A percentile compares a stretch with the other conserved stretches of the same genome.
phyloP scores from a whole-genome alignment of 176 grass and related monocot species.

The Areca catechu region DNA sequence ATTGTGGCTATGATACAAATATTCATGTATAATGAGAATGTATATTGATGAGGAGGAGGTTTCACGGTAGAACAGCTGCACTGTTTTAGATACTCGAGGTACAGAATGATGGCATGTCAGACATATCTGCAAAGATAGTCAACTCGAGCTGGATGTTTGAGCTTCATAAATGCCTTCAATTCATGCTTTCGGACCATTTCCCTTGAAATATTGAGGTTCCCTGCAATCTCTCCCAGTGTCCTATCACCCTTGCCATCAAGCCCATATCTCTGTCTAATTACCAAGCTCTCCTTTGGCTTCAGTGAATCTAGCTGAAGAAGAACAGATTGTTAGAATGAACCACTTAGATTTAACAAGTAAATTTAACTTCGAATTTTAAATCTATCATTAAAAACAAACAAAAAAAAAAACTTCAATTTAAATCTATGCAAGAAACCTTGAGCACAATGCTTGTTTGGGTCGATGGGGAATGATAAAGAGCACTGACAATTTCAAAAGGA shows the following conservation, averaged over 20 bases:
- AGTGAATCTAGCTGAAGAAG: constrained; percentile 70
- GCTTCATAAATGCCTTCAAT: constrained; percentile 94
- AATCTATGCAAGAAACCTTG: too few species aligned
- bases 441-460: too few species aligned
- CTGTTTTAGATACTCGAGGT: not conserved
- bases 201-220: constrained; percentile 75
- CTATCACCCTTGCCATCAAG: constrained; percentile 69
- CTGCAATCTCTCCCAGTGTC: constrained; percentile 66
- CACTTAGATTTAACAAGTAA: not conserved
- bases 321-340: not conserved
- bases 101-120: constrained; percentile 17
- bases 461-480: too few species aligned
- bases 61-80: too few species aligned
- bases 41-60: too few species aligned
- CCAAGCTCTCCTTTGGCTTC: constrained; percentile 88
- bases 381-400: too few species aligned
- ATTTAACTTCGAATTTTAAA: too few species aligned
- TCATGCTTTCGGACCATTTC: constrained; percentile 94
- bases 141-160: constrained; percentile 75
- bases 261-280: constrained; percentile 80
- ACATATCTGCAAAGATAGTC: constrained; percentile 78
- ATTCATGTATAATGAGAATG: too few species aligned
- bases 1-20: too few species aligned
- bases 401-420: too few species aligned
- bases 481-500: too few species aligned